A percentile compares a stretch with the other conserved stretches of the same genome.
Evolutionary conservation across 2,329 filamentous ascomycete genomes (phyloP).

Genomic region (Diaporthe longicolla): DNA sequence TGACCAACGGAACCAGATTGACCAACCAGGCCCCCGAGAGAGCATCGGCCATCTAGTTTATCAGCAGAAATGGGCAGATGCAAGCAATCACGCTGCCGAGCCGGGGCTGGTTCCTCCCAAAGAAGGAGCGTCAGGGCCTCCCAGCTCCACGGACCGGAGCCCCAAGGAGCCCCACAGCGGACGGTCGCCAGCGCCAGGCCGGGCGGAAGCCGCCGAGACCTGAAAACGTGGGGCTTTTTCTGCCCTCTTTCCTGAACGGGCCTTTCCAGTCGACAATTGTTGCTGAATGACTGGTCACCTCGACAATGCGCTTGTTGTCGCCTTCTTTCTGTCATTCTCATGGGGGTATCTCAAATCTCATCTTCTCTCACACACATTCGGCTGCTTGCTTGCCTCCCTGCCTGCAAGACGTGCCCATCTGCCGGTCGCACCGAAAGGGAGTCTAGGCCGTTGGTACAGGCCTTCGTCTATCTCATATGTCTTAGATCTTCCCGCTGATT

Average conservation of each 20-base stretch:
- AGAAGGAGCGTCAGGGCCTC: constrained; percentile 9
- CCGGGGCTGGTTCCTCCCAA: constrained; percentile 17
- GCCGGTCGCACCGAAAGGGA: constrained; percentile 15
- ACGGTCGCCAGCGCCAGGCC: constrained; percentile 37
- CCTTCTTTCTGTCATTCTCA: background rate
- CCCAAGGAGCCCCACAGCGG: constrained; percentile 33
- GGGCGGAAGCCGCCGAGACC: constrained; percentile 36
- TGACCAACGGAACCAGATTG: background rate
- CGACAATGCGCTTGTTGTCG: background rate
- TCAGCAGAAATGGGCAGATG: constrained; percentile 19
- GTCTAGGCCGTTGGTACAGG: constrained; percentile 20
- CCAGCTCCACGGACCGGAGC: constrained; percentile 25
- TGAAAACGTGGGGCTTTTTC: constrained; percentile 18
- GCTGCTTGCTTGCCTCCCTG: background rate
- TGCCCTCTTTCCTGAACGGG: background rate
- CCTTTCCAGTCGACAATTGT: background rate
- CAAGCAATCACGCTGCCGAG: constrained; percentile 27
- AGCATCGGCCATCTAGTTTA: constrained; percentile 21
- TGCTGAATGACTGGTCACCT: constrained; percentile 32
- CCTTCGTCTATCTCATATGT: constrained; percentile 27
- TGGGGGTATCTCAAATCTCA: background rate
- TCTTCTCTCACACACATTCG: background rate
- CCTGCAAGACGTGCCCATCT: background rate
- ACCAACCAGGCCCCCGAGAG: background rate
- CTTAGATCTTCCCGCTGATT: constrained; percentile 33